Percentiles rank a stretch among this genome's conserved stretches.
Conservation (phyloP, 108 stramenopile species). For the Heterococcus sp. region DNA sequence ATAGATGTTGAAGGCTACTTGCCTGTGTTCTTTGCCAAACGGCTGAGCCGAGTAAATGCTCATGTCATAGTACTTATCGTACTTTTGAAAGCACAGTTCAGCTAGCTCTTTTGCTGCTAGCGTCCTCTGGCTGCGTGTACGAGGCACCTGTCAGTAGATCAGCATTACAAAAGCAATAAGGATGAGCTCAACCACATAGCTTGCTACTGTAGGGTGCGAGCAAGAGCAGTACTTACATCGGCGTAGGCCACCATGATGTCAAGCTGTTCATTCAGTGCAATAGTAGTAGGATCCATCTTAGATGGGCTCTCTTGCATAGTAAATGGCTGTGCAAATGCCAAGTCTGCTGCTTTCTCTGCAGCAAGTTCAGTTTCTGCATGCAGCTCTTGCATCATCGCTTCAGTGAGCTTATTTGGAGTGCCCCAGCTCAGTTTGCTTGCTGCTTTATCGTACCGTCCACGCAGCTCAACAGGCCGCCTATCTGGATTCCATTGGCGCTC, state of each 20-base stretch:
- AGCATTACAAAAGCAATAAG: not conserved
- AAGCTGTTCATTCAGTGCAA: not conserved
- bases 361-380: not conserved
- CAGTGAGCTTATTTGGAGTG: not conserved
- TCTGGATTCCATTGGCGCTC: slow-evolving; percentile 15
- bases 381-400: not conserved
- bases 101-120: slow-evolving; percentile 1
- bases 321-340: not conserved
- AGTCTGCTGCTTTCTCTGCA: not conserved
- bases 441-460: not conserved
- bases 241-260: not conserved
- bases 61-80: slow-evolving; percentile 17
- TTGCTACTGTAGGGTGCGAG: not conserved
- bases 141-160: not conserved
- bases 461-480: not conserved
- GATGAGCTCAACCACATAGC: not conserved
- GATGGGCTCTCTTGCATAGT: not conserved
- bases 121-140: not conserved
- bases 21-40: slow-evolving; percentile 2
- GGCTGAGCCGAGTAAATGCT: not conserved
- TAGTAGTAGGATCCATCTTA: not conserved
- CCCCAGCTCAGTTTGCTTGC: not conserved
- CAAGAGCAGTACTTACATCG: not conserved
- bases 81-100: slow-evolving; percentile 16
- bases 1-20: slow-evolving; percentile 20